Evolutionary conservation across 768 basidiomycete genomes (phyloP), one percentile per base, ranked within the genome.

Genomic region (Pleurotus eryngii): DNA sequence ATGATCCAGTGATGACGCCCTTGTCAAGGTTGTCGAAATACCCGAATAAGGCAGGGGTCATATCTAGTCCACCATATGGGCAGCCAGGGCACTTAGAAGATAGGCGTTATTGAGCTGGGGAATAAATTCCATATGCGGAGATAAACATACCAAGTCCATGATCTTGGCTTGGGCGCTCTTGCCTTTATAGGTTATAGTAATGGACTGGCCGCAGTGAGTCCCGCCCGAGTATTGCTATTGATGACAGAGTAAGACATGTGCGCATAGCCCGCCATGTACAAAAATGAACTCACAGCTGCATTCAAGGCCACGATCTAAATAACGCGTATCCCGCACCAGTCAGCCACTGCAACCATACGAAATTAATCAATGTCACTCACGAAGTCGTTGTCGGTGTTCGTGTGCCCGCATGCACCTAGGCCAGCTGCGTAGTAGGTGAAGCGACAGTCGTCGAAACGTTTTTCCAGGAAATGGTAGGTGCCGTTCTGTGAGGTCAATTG

Each of bases 161-260:
- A 92, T 81, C 5, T 74, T 76, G 5, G 90, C 90, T 39, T 64
- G 64, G 0, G 80, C 68, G 3, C 81, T 74, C 68, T 82, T 82
- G 47, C 89, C 90, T 40, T 76, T 74, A 66, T 73, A 81, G 2
- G 74, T 72, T 63, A 93, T 85, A 20, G 79, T 82, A 63, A 93
- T 85, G 55, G 57, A 69, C 71, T 86, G 73, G 68, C 72, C 81
- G 65, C 90, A 92, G 61, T 81, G 65, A 54, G 63, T 72, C 22
- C 75, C 77, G 39, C 68, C 62, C 30, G 71, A 76, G 70, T 70
- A 90, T 81, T 87, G 82, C 84, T 86, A 65, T 17, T 63, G 42
- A 57, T 49, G 50, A 55, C 46, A 26, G 22, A 54, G 30, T 57
- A 42, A 42, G 49, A 39, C 43, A 51, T 60, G 60, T 39, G 56